Conservation (phyloP, 2,329 filamentous ascomycete genomes). For the Colletotrichum spinosum region DNA sequence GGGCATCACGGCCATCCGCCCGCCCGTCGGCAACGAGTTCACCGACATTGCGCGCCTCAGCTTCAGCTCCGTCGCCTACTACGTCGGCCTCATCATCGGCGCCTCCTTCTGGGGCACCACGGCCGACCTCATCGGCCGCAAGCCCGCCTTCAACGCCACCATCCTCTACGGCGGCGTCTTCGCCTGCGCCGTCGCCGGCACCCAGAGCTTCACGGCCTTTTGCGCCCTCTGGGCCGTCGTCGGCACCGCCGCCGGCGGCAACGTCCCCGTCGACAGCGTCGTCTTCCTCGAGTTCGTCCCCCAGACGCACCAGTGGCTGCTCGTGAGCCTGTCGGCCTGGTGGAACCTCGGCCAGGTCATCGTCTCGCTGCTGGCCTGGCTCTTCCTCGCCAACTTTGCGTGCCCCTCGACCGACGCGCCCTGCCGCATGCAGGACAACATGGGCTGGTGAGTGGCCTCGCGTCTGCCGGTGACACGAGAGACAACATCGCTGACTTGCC, state of each 20-base stretch:
- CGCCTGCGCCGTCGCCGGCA: slow-evolving; percentile 67
- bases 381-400: slow-evolving; percentile 55
- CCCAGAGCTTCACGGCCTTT: slow-evolving; percentile 68
- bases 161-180: slow-evolving; percentile 62
- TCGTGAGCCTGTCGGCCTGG: slow-evolving; percentile 59
- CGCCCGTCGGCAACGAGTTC: slow-evolving; percentile 50
- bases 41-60: slow-evolving; percentile 45
- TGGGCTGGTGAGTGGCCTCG: slow-evolving; percentile 54
- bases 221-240: slow-evolving; percentile 65
- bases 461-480: neutral
- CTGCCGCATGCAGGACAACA: slow-evolving; percentile 56
- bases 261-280: slow-evolving; percentile 62
- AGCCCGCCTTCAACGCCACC: slow-evolving; percentile 58
- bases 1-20: slow-evolving; percentile 49
- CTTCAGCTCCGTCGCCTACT: slow-evolving; percentile 51
- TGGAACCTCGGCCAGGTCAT: slow-evolving; percentile 65
- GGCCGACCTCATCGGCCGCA: slow-evolving; percentile 54
- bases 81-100: slow-evolving; percentile 57
- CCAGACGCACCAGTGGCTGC: slow-evolving; percentile 58
- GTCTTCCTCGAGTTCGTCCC: slow-evolving; percentile 66
- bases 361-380: slow-evolving; percentile 58
- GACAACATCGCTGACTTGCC: slow-evolving; percentile 25
- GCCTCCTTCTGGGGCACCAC: slow-evolving; percentile 59
- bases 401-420: slow-evolving; percentile 46
- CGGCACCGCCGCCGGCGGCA: slow-evolving; percentile 58